Percentiles rank a stretch among this genome's conserved stretches.
Evolutionary conservation across 73 alveolate species (phyloP).

Genomic region (Paramecium pentaurelia): DNA sequence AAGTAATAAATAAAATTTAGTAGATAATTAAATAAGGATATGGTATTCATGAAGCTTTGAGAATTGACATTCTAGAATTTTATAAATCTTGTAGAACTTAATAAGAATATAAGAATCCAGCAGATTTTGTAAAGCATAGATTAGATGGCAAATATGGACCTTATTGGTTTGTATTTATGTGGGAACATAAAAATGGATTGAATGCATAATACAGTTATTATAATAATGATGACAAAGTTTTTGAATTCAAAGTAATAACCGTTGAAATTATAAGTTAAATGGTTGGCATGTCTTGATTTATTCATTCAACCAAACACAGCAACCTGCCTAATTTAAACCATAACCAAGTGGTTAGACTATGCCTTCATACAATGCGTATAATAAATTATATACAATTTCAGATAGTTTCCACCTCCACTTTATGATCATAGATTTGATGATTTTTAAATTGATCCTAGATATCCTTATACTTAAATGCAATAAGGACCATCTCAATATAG

Average conservation of each 20-base stretch:
- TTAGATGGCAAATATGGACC: slow-evolving; percentile 40
- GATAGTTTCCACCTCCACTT: background rate
- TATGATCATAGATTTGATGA: background rate
- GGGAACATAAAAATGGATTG: background rate
- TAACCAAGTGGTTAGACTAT: background rate
- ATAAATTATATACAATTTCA: background rate
- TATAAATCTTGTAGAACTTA: background rate
- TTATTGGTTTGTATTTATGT: slow-evolving; percentile 47
- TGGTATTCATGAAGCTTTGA: slow-evolving; percentile 14
- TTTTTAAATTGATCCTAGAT: background rate
- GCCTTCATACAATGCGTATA: background rate
- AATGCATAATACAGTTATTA: slow-evolving; percentile 8
- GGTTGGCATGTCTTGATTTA: slow-evolving; percentile 46
- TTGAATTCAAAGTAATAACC: slow-evolving; percentile 3
- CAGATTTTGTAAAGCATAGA: slow-evolving; percentile 7
- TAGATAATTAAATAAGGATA: slow-evolving; percentile 42
- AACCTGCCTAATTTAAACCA: slow-evolving; percentile 1
- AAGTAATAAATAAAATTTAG: background rate
- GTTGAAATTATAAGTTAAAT: background rate
- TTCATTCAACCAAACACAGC: slow-evolving; percentile 12
- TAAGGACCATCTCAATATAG: background rate
- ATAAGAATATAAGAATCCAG: slow-evolving; percentile 39
- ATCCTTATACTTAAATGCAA: background rate
- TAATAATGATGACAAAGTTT: slow-evolving; percentile 30
- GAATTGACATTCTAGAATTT: background rate